Percentiles rank a stretch among this genome's conserved stretches.
phyloP scores from a whole-genome alignment of 306 rosid species.

The Casuarina equisetifolia region DNA sequence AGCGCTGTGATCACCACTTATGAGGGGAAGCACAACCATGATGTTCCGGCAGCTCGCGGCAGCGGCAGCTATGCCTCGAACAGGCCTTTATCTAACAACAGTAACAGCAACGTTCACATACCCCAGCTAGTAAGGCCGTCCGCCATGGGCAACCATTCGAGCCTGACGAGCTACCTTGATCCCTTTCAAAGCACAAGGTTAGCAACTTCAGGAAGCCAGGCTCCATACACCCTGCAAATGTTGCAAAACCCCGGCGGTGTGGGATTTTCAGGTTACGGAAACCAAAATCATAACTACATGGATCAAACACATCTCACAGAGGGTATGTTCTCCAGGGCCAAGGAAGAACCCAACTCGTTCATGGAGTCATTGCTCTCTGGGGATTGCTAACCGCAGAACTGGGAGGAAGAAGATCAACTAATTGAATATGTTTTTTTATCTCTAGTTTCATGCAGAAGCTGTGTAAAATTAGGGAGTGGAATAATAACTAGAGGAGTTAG shows the following conservation, averaged over 20 bases:
- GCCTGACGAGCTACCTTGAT: conserved; percentile 30
- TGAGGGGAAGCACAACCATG: conserved; percentile 95
- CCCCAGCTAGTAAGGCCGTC: conserved; percentile 55
- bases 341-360: conserved; percentile 47
- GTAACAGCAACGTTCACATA: conserved; percentile 4
- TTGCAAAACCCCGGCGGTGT: conserved; percentile 33
- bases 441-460: conserved; percentile 30
- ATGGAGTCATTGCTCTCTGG: conserved; percentile 43
- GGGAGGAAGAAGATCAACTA: background rate
- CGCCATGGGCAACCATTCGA: conserved; percentile 32
- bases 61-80: conserved; percentile 42
- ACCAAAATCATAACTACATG: conserved; percentile 22
- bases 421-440: conserved; percentile 27
- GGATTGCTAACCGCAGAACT: conserved; percentile 28
- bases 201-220: conserved; percentile 37
- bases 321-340: conserved; percentile 29
- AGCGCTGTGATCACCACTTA: conserved; percentile 94
- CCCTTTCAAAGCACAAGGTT: conserved; percentile 31
- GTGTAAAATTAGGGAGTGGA: conserved; percentile 21
- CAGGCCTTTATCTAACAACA: conserved; percentile 29
- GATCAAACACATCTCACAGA: conserved; percentile 33
- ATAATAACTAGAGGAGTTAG: conserved; percentile 13
- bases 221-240: conserved; percentile 34
- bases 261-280: conserved; percentile 25
- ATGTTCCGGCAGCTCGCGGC: conserved; percentile 90